phyloP scores from a whole-genome alignment of 108 stramenopile species.

The Parietichytrium sp. region DNA sequence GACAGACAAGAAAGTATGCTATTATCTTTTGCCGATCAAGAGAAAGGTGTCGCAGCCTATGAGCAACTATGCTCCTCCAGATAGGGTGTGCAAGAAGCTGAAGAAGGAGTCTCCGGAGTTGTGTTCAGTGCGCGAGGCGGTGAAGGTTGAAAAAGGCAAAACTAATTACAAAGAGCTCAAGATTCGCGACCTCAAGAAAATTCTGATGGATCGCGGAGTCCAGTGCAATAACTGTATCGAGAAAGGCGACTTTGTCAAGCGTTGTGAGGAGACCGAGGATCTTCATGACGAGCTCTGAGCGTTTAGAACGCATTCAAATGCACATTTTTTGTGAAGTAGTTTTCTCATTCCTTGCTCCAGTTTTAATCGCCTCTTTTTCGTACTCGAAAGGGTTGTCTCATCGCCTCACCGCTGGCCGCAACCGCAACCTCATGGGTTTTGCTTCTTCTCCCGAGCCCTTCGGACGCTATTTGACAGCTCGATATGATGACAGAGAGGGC shows the following conservation, averaged over 20 bases:
- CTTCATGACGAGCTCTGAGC: conserved; percentile 53
- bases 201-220: conserved; percentile 90
- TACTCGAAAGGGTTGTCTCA: no score
- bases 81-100: conserved; percentile 88
- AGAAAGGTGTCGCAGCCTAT: conserved; percentile 78
- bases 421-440: no score
- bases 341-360: no score
- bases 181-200: conserved; percentile 93
- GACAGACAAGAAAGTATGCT: conserved; percentile 94
- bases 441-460: no score
- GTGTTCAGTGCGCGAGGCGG: conserved; percentile 59
- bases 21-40: conserved; percentile 95
- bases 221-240: conserved; percentile 94
- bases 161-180: conserved; percentile 89
- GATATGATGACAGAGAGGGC: no score
- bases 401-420: no score
- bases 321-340: no score
- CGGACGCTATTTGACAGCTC: no score
- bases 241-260: conserved; percentile 97
- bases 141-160: conserved; percentile 65
- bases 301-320: not conserved
- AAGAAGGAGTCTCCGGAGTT: conserved; percentile 88
- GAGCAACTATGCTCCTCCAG: conserved; percentile 79
- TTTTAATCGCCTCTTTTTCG: no score
- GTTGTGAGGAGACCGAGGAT: conserved; percentile 89